Base-by-base conservation (phyloP, 2,329 filamentous ascomycete species). In the Penicillium fuscoglaucum region DNA sequence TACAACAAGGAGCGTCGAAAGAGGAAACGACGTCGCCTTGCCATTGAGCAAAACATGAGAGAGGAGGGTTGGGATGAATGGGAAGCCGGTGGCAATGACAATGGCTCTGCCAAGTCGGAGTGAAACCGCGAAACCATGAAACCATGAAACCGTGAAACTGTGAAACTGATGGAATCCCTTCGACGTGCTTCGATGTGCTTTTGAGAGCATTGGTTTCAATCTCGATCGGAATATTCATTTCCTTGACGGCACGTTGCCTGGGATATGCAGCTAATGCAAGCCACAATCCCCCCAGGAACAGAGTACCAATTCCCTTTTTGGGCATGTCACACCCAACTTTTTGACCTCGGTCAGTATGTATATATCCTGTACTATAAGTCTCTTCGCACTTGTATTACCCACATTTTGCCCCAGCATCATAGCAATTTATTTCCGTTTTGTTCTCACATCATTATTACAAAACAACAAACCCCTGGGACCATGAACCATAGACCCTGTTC, bases 51-150 rank as follows among this genome's bases (percentile, higher is more conserved):
- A 47, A 60, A 55, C 12, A 52, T 57, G 43, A 60, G 63, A 46
- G 65, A 65, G 37, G 67, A 69, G 13, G 68, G 59, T 19, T 68
- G 66, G 65, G 41, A 60, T 47, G 56, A 68, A 19, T 66, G 57
- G 57, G 35, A 57, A 41, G 52, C 43, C 1, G 29, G 29, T 47
- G 41, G 51, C n/a, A 17, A 31, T 6, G 52, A 55, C 29, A 55
- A 40, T 57, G 33, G 35, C 8, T 24, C 50, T n/a, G 17, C 43
- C 35, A 54, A 54, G 43, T 44, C 33, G 1, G 13, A 35, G 17
- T 58, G 55, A 58, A 56, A 52, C 13, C 15, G 6, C 52, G 55
- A 47, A 50, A 52, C 13, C 17, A 4, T 57, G 55, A 47, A 50
- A 52, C 13, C 17, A 4, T 57, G 55, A 47, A 50, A 52, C 13